phyloP scores from a whole-genome alignment of 2,329 filamentous ascomycete genomes.

The Fusarium brevicatenulatum region DNA sequence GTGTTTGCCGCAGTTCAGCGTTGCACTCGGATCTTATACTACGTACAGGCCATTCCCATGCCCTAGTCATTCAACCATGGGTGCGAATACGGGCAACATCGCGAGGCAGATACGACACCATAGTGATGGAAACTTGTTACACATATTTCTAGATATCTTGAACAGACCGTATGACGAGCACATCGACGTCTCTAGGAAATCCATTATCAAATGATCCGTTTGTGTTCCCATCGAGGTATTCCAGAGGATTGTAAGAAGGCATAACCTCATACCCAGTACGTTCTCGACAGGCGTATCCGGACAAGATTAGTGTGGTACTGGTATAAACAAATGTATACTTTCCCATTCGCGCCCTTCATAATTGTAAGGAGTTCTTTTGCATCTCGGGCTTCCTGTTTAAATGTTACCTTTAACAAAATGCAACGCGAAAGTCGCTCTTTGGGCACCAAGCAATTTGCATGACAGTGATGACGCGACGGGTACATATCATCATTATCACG shows the following conservation, averaged over 20 bases:
- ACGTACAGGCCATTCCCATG: conserved; percentile 6
- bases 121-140: conserved; percentile 4
- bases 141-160: neutral
- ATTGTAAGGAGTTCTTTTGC: neutral
- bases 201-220: neutral
- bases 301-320: neutral
- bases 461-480: conserved; percentile 36
- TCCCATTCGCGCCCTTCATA: neutral
- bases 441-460: neutral
- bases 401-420: neutral
- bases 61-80: conserved; percentile 13
- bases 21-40: conserved; percentile 27
- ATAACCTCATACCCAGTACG: neutral
- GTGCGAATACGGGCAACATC: conserved; percentile 38
- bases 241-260: neutral
- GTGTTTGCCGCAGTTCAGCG: neutral
- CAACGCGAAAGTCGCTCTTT: neutral
- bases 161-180: conserved; percentile 6
- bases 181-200: neutral
- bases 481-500: conserved; percentile 27
- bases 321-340: neutral
- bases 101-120: conserved; percentile 20
- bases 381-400: neutral
- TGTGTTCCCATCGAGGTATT: neutral
- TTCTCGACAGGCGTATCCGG: neutral